Evolutionary conservation across 805 yeast genomes (phyloP).

Genomic region (Metschnikowia peoriensis): DNA sequence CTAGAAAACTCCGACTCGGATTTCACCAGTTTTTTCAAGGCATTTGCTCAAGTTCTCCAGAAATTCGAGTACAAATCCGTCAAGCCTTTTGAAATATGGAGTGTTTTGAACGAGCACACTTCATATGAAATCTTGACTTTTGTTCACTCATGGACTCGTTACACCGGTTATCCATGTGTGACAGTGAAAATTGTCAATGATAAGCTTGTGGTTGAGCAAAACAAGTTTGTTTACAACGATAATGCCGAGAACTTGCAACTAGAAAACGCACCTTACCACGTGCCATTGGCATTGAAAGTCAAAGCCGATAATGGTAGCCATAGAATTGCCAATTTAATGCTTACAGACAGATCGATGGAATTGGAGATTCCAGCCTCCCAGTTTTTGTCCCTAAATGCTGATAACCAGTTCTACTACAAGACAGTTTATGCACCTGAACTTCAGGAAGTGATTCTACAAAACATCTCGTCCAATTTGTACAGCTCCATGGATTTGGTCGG

Average conservation of each 20-base stretch:
- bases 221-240: slow-evolving; percentile 30
- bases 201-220: slow-evolving; percentile 36
- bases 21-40: slow-evolving; percentile 26
- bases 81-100: slow-evolving; percentile 56
- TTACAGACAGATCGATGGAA: slow-evolving; percentile 42
- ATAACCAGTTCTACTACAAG: slow-evolving; percentile 47
- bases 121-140: slow-evolving; percentile 49
- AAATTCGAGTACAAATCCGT: slow-evolving; percentile 36
- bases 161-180: slow-evolving; percentile 59
- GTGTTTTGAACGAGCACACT: slow-evolving; percentile 29
- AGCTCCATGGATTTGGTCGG: slow-evolving; percentile 32
- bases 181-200: slow-evolving; percentile 29
- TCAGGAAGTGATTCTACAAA: slow-evolving; percentile 12
- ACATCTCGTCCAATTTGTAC: slow-evolving; percentile 25
- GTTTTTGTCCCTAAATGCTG: slow-evolving; percentile 43
- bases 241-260: slow-evolving; percentile 27
- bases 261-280: slow-evolving; percentile 60
- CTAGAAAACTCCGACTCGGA: slow-evolving; percentile 23
- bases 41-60: slow-evolving; percentile 39
- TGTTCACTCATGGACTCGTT: slow-evolving; percentile 58
- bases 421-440: slow-evolving; percentile 42
- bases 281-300: slow-evolving; percentile 52
- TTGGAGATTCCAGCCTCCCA: slow-evolving; percentile 29
- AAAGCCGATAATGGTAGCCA: slow-evolving; percentile 26
- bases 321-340: slow-evolving; percentile 35